Evolutionary conservation across 164 flowering plant species (phyloP), one percentile per base, ranked within the genome.

Genomic region (Echeveria elegans): DNA sequence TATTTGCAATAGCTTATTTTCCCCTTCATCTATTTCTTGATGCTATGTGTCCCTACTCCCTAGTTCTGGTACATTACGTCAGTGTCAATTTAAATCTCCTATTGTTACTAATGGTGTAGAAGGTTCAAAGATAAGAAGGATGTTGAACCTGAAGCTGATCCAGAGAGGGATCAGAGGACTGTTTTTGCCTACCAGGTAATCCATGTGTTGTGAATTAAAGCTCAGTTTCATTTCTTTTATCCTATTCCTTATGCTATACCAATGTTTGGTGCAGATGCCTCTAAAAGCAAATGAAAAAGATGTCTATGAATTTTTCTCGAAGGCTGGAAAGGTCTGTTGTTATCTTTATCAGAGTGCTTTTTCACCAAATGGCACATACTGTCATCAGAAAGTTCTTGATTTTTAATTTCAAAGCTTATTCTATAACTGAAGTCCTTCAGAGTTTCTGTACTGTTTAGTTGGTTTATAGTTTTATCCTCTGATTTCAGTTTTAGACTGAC

Each of bases 181-280:
- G 98, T 93, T 53, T 93, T 93, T 82, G 98, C 97, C 21, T 93
- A 93, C 78, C 98, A 93, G 96, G 98, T 93, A 65, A 70, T 69
- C n/a, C 16, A 50, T 28, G 61, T 56, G 19, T 3, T 26, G 16
- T 56, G 61, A 56, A 56, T 26, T 56, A 11, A 28, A 28, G 23
- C 19, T 56, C 16, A 16, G 31, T 53, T 23, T 19, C 12, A 52
- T 1, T 9, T 52, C 19, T 43, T 18, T 28, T 53, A 8, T 28
- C 61, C 18, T 11, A 18, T 12, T 26, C 28, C 31, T 12, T 56
- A 56, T 14, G n/a, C 28, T 14, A 1, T 26, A 8, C 26, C 2
- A 28, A 28, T 56, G 4, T 28, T 28, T 56, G 11, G 30, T 12
- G 31, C 83, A 93, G 98, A 93, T 93, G 90, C 92, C 92, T 71